These are phyloP conservation scores for Tulasnella sp. DNA, from an alignment of 768 basidiomycete genomes.

Conservation along the genomic window DNA sequence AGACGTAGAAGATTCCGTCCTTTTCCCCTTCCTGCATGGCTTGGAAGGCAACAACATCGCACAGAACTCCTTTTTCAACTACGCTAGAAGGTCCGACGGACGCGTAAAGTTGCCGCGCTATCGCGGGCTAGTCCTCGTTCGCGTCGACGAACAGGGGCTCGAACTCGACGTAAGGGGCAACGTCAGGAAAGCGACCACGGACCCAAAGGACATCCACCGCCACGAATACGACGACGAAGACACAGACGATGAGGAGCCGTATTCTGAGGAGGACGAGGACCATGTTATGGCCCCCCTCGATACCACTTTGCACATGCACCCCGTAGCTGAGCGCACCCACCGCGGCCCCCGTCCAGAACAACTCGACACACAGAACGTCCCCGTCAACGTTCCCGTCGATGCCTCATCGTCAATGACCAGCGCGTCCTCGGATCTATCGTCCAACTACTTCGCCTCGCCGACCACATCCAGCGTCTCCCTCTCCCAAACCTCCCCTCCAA, in stretches of 20 bases:
- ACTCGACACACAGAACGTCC: conserved; percentile 7
- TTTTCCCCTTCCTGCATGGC: conserved; percentile 86
- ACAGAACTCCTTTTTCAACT: conserved; percentile 69
- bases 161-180: conserved; percentile 19
- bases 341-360: conserved; percentile 3
- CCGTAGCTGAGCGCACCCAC: conserved; percentile 12
- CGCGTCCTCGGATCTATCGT: conserved; percentile 16
- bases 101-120: conserved; percentile 31
- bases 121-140: conserved; percentile 75
- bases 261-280: conserved; percentile 22
- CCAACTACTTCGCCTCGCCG: conserved; percentile 25
- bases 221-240: conserved; percentile 24
- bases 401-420: conserved; percentile 8
- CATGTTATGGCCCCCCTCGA: conserved; percentile 18
- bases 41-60: conserved; percentile 69
- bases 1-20: conserved; percentile 66
- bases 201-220: neutral
- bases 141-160: conserved; percentile 39
- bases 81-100: conserved; percentile 16
- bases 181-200: conserved; percentile 1
- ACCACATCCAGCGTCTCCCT: conserved; percentile 21
- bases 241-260: conserved; percentile 22
- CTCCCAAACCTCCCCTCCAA: conserved; percentile 18
- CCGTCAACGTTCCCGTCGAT: neutral
- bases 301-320: conserved; percentile 10